These are phyloP conservation scores for Effrenium voratum DNA, from an alignment of 73 alveolate species.

Conservation along the genomic window DNA sequence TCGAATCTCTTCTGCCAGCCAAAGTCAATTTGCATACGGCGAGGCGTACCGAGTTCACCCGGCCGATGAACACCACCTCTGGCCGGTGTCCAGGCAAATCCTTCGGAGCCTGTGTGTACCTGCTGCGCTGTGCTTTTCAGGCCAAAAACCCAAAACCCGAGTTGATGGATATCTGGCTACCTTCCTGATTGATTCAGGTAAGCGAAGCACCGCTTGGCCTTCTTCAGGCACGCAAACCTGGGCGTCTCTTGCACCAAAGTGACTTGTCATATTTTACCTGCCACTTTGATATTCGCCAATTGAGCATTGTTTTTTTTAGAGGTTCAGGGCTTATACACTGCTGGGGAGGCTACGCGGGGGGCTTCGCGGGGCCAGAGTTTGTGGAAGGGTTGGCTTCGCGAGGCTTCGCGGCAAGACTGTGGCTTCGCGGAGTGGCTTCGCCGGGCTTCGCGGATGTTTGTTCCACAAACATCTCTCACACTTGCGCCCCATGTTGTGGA, in stretches of 20 bases:
- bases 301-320: no score
- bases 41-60: slow-evolving; percentile 50
- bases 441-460: no score
- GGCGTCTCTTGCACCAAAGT: background rate
- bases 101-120: slow-evolving; percentile 72
- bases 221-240: slow-evolving; percentile 51
- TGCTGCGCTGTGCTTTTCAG: background rate
- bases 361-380: no score
- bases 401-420: no score
- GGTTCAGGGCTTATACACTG: no score
- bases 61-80: slow-evolving; percentile 73
- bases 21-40: background rate
- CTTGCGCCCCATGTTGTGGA: no score
- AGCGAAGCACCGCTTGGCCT: slow-evolving; percentile 15
- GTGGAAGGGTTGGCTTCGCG: no score
- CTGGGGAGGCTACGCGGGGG: no score
- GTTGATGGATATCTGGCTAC: background rate
- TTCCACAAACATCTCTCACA: no score
- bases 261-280: background rate
- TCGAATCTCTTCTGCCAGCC: background rate
- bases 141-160: background rate
- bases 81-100: slow-evolving; percentile 86
- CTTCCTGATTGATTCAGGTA: background rate
- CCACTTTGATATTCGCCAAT: background rate
- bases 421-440: no score